Percentiles rank a stretch among this genome's conserved stretches.
phyloP scores from a whole-genome alignment of 2,329 filamentous ascomycete species.

The Penicillium sp. region DNA sequence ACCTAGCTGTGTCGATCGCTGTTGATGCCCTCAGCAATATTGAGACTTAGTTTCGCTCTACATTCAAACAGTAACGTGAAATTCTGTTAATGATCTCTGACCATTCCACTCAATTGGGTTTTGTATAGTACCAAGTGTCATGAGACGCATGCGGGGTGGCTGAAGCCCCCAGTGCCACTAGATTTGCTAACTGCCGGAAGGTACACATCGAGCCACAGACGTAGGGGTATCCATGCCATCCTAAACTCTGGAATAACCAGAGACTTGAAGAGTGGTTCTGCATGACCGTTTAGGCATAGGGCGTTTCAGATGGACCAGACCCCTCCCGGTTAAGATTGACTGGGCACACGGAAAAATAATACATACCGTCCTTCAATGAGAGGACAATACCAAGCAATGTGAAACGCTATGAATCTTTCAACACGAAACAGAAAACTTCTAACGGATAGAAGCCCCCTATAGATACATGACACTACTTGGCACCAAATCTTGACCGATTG shows the following conservation, averaged over 20 bases:
- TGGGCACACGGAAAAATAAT: background rate
- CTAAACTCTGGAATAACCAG: background rate
- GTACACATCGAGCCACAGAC: background rate
- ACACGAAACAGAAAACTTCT: background rate
- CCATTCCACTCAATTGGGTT: background rate
- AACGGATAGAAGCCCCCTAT: background rate
- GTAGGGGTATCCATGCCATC: background rate
- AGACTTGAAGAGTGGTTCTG: background rate
- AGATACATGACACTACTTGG: too few species aligned
- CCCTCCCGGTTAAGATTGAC: constrained; percentile 9
- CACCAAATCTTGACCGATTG: too few species aligned
- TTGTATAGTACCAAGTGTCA: constrained; percentile 3
- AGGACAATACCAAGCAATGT: background rate
- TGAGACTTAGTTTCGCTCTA: background rate
- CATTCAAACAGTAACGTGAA: background rate
- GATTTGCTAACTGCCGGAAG: background rate
- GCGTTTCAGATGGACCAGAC: constrained; percentile 18
- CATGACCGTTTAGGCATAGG: constrained; percentile 6
- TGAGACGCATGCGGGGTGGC: constrained; percentile 11
- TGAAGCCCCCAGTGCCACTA: constrained; percentile 7
- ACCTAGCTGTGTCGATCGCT: background rate
- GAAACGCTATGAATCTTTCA: background rate
- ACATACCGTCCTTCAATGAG: constrained; percentile 15
- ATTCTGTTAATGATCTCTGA: background rate
- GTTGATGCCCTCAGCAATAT: background rate